phyloP scores from a whole-genome alignment of 208 protist genomes.

The Crithidia brevicula region DNA sequence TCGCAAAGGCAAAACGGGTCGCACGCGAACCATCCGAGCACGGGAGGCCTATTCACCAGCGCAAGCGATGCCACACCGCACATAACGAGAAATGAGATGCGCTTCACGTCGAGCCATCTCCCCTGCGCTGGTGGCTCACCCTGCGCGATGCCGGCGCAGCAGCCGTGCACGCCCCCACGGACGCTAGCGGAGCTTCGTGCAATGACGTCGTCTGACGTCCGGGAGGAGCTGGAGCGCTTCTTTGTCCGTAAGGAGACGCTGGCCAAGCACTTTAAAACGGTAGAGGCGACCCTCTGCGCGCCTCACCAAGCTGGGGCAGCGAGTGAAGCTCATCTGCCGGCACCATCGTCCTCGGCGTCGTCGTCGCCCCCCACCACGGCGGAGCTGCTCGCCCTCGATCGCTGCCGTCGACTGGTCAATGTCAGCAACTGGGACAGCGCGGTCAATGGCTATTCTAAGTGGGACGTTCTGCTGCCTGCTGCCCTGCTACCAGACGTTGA shows the following conservation, averaged over 20 bases:
- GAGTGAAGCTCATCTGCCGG: background rate
- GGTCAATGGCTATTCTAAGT: constrained; percentile 16
- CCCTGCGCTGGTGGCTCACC: constrained; percentile 32
- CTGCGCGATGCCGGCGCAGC: constrained; percentile 25
- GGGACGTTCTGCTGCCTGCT: constrained; percentile 71
- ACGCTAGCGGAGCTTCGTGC: constrained; percentile 37
- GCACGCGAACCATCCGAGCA: too few species aligned
- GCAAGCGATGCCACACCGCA: too few species aligned
- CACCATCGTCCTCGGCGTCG: background rate
- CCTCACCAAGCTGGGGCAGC: background rate
- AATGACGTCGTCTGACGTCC: constrained; percentile 78
- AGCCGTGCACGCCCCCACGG: constrained; percentile 13
- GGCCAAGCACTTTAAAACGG: constrained; percentile 36
- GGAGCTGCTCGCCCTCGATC: constrained; percentile 30
- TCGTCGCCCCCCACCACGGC: background rate
- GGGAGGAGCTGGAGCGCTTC: constrained; percentile 61
- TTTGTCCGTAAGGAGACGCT: constrained; percentile 46
- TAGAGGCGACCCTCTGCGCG: background rate
- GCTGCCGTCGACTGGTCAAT: constrained; percentile 60
- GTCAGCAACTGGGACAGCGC: constrained; percentile 48
- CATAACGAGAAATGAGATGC: too few species aligned
- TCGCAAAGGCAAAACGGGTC: background rate
- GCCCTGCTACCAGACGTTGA: constrained; percentile 42
- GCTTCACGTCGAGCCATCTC: too few species aligned
- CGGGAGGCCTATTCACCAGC: too few species aligned